A percentile compares a stretch with the other conserved stretches of the same genome.
phyloP scores from a whole-genome alignment of 371 early-diverging fungal species.

The Mucor irregularis region DNA sequence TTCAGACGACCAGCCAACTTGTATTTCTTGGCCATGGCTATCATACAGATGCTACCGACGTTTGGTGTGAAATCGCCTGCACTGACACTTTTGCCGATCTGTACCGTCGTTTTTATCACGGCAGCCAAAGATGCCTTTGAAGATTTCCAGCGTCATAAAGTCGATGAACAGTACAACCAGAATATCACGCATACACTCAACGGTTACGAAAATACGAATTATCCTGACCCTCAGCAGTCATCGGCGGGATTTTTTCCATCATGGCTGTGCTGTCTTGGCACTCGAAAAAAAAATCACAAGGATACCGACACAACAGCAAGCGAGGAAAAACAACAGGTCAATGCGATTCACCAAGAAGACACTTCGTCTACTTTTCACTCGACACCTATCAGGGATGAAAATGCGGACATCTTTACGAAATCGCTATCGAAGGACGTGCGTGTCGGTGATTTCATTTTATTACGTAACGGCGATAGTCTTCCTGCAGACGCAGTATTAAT shows the following conservation, averaged over 20 bases:
- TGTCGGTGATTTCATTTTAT: slow-evolving; percentile 89
- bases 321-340: neutral
- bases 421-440: slow-evolving; percentile 65
- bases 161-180: slow-evolving; percentile 88
- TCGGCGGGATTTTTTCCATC: neutral
- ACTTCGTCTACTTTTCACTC: neutral
- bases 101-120: slow-evolving; percentile 84
- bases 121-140: slow-evolving; percentile 96
- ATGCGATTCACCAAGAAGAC: neutral
- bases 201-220: slow-evolving; percentile 79
- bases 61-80: slow-evolving; percentile 75
- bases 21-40: slow-evolving; percentile 94
- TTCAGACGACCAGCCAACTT: slow-evolving; percentile 95
- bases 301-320: neutral
- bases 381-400: too few relatives aligned
- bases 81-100: slow-evolving; percentile 88
- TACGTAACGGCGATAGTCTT: slow-evolving; percentile 82
- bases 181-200: slow-evolving; percentile 68
- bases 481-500: slow-evolving; percentile 92
- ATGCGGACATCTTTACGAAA: slow-evolving; percentile 6
- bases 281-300: neutral
- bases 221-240: slow-evolving; percentile 21
- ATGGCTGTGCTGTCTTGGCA: neutral
- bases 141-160: slow-evolving; percentile 91
- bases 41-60: slow-evolving; percentile 83